These are phyloP conservation scores for Populus nigra DNA, from an alignment of 345 rosid genomes.

Conservation along the genomic window DNA sequence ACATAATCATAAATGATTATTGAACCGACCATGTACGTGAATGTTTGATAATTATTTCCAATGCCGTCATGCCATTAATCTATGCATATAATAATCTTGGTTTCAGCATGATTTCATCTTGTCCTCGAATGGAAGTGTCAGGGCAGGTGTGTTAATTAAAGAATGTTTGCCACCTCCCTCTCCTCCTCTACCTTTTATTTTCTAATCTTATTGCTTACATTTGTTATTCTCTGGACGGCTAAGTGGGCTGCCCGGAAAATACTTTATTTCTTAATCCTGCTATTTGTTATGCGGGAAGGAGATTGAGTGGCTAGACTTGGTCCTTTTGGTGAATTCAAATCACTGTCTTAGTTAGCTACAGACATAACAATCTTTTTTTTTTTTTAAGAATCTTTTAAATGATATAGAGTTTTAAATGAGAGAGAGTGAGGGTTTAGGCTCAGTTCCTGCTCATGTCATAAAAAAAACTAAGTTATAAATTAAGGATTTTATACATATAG, in stretches of 20 bases:
- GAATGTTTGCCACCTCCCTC: constrained; percentile 7
- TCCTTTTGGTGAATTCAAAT: background rate
- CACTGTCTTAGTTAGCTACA: too few relatives aligned
- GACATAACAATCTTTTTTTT: too few relatives aligned
- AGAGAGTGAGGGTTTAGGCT: too few relatives aligned
- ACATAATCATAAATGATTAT: background rate
- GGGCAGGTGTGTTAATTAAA: constrained; percentile 7
- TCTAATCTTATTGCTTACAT: constrained; percentile 11
- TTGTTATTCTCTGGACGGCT: constrained; percentile 26
- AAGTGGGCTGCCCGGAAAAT: constrained; percentile 4
- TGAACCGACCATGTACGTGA: constrained; percentile 6
- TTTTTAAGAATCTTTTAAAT: too few relatives aligned
- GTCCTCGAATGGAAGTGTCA: constrained; percentile 18
- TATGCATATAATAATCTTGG: background rate
- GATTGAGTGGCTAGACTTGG: background rate
- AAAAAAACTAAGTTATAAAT: too few relatives aligned
- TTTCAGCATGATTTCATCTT: constrained; percentile 7
- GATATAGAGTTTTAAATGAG: too few relatives aligned
- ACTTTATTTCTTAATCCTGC: background rate
- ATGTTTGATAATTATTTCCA: background rate
- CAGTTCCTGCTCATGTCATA: too few relatives aligned
- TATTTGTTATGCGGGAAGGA: background rate
- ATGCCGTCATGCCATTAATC: background rate
- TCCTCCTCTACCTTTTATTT: background rate
- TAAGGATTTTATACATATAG: too few relatives aligned